Evolutionary conservation across 345 rosid species (phyloP).

Genomic region (Melaleuca quinquenervia): DNA sequence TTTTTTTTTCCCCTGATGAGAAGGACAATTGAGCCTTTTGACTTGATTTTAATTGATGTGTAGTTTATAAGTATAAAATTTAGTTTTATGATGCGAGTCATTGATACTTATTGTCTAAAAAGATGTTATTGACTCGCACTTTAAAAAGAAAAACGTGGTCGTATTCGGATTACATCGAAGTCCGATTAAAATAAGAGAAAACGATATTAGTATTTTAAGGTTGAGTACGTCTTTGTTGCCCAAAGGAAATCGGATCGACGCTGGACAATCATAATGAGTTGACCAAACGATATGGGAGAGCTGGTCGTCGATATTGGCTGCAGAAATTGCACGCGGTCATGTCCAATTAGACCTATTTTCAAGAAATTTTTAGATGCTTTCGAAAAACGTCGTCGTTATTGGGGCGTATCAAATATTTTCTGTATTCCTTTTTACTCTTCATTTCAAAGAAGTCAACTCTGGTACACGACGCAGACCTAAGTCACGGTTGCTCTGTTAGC

Average conservation of each 20-base stretch:
- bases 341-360: not conserved
- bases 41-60: not conserved
- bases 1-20: not conserved
- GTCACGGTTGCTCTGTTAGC: not conserved
- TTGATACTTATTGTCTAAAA: not conserved
- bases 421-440: not conserved
- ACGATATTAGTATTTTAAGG: accelerated
- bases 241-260: not conserved
- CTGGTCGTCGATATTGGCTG: not conserved
- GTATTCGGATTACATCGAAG: accelerated
- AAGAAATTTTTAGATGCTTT: not conserved
- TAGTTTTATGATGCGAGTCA: not conserved
- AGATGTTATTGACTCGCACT: not conserved
- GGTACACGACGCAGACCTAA: not conserved
- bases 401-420: not conserved
- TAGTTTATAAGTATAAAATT: not conserved
- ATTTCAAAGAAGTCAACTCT: not conserved
- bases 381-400: not conserved
- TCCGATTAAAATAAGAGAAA: not conserved
- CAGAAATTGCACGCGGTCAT: not conserved
- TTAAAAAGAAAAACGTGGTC: not conserved
- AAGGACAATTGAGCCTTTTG: not conserved
- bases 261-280: not conserved
- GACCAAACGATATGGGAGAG: too few relatives aligned
- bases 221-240: not conserved